Percentiles rank a stretch among this genome's conserved stretches.
phyloP scores from a whole-genome alignment of 176 grass and related monocot species.

The Eragrostis curvula region DNA sequence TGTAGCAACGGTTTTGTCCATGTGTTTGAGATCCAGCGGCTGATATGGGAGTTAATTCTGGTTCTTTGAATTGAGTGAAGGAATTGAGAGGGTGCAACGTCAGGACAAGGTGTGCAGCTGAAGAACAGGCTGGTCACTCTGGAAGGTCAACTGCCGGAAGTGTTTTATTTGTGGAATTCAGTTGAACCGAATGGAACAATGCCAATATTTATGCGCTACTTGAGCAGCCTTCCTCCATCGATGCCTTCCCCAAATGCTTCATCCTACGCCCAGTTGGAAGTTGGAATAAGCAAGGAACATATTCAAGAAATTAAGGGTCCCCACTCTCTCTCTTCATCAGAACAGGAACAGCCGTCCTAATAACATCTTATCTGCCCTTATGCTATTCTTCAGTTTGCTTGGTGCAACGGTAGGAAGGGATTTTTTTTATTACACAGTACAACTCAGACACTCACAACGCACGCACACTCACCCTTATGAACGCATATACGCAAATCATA shows the following conservation, averaged over 20 bases:
- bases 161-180: background rate
- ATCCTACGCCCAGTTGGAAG: background rate
- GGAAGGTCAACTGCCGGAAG: constrained; percentile 36
- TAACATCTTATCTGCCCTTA: background rate
- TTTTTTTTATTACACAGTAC: too few relatives aligned
- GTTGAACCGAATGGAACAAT: background rate
- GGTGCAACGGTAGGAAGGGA: background rate
- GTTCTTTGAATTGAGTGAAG: too few relatives aligned
- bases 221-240: constrained; percentile 12
- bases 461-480: too few relatives aligned
- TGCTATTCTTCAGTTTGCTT: constrained; percentile 1
- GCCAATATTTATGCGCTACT: background rate
- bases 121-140: constrained; percentile 15
- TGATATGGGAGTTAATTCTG: too few relatives aligned
- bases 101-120: background rate
- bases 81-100: background rate
- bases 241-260: constrained; percentile 45
- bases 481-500: too few relatives aligned
- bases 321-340: background rate
- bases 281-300: constrained; percentile 31
- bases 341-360: background rate
- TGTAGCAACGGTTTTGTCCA: too few relatives aligned
- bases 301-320: background rate
- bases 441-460: too few relatives aligned
- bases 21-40: too few relatives aligned